Evolutionary conservation across 345 rosid species (phyloP).

Genomic region (Eucalyptus tenuipes): DNA sequence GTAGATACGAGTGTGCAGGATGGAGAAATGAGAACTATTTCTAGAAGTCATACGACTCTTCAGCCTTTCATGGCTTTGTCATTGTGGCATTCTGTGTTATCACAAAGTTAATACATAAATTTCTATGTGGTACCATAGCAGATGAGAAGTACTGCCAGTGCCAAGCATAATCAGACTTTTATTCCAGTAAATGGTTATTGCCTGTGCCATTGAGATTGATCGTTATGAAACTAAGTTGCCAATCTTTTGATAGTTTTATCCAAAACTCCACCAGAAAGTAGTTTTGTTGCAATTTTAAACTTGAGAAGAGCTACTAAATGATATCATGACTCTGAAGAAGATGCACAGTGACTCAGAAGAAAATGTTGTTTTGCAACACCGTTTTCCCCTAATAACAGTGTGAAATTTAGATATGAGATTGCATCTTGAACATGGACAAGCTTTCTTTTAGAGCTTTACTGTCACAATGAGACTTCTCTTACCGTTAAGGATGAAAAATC

Average conservation of each 20-base stretch:
- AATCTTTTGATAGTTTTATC: neutral
- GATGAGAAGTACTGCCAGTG: neutral
- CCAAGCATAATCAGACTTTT: neutral
- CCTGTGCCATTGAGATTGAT: neutral
- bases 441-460: neutral
- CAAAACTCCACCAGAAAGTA: neutral
- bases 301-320: neutral
- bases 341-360: neutral
- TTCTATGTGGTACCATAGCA: neutral
- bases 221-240: neutral
- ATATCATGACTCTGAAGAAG: neutral
- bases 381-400: neutral
- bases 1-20: neutral
- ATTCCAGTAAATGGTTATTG: neutral
- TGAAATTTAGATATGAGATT: neutral
- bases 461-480: neutral
- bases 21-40: neutral
- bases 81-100: neutral
- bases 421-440: neutral
- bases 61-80: neutral
- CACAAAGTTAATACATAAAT: neutral
- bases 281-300: neutral
- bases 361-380: neutral
- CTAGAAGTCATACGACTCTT: neutral
- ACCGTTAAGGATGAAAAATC: neutral